Evolutionary conservation across 768 basidiomycete genomes (phyloP), one percentile per base, ranked within the genome.

Genomic region (Termitomyces eurrhizus): DNA sequence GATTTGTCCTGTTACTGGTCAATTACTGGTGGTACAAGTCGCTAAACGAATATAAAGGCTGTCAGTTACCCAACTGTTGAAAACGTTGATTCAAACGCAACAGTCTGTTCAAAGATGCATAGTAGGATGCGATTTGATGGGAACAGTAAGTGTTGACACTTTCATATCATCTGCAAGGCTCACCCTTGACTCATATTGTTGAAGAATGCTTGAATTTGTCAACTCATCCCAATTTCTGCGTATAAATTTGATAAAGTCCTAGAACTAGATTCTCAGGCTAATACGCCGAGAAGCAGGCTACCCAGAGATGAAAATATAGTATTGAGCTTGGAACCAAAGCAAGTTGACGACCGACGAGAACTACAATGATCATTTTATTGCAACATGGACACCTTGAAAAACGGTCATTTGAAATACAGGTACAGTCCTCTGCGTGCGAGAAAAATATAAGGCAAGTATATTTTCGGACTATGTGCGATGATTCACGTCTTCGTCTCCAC

Each of bases 401-500:
- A 57, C 42, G 35, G 48, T 37, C 56, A 39, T 35, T 48, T 7
- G 24, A 35, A 13, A 37, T 57, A 26, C 14, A 36, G 26, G 35
- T 57, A 57, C 46, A 57, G 16, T 57, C 11, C 36, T 57, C 24
- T 35, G 49, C 4, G 16, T 16, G 21, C 21, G 12, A 44, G 8
- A 36, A 14, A 46, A 13, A 46, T 16, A 42, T 18, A 7, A 29
- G 14, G 11, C 29, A 39, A 26, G 35, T 33, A 16, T 56, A 37
- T 29, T 57, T 18, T 18, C 5, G 8, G 14, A 33, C 50, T 48
- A 62, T 32, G 35, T 49, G 33, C 39, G 29, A 51, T 62, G 57
- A 36, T 65, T 58, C n/a, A 55, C 48, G 36, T 64, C 75, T 29
- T 84, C 84, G 7, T 81, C 79, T 53, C 82, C 84, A 33, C 78